phyloP scores from a whole-genome alignment of 2,329 filamentous ascomycete genomes.

The Aspergillus pseudoglaucus region DNA sequence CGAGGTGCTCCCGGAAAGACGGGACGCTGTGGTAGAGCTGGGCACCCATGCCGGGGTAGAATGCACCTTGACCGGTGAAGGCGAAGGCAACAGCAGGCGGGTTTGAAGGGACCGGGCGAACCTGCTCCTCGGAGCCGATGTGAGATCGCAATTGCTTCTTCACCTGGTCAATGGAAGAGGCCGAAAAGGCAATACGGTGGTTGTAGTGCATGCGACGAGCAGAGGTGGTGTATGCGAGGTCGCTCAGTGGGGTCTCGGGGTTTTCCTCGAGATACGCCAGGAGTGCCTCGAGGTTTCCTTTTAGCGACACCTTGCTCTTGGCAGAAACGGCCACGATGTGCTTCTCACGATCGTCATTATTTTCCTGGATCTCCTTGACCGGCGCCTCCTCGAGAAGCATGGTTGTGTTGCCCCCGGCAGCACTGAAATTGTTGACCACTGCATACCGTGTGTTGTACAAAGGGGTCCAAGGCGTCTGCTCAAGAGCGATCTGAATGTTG shows the following conservation, averaged over 20 bases:
- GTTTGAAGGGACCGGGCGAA: constrained; percentile 43
- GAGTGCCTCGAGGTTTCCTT: constrained; percentile 50
- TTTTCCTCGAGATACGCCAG: constrained; percentile 34
- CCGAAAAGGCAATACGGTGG: constrained; percentile 5
- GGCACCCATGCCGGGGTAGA: constrained; percentile 20
- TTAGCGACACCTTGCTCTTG: constrained; percentile 41
- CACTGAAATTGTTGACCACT: constrained; percentile 61
- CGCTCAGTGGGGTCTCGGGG: constrained; percentile 40
- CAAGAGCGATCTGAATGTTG: constrained; percentile 33
- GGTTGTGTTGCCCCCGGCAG: constrained; percentile 63
- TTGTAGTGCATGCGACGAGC: constrained; percentile 42
- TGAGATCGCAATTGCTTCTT: constrained; percentile 2
- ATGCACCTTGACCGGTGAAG: constrained; percentile 33
- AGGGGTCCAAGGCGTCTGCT: constrained; percentile 29
- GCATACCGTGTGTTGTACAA: constrained; percentile 28
- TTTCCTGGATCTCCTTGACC: constrained; percentile 41
- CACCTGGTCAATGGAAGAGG: constrained; percentile 1
- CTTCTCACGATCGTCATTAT: constrained; percentile 44
- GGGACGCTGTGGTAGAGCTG: constrained; percentile 24
- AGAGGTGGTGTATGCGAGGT: constrained; percentile 59
- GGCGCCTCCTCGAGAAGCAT: constrained; percentile 57
- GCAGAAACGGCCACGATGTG: constrained; percentile 53
- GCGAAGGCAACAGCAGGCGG: constrained; percentile 26
- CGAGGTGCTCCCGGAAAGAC: constrained; percentile 16
- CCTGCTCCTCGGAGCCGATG: constrained; percentile 36